Conservation (phyloP, 768 basidiomycete genomes). For the Paxillus involutus region DNA sequence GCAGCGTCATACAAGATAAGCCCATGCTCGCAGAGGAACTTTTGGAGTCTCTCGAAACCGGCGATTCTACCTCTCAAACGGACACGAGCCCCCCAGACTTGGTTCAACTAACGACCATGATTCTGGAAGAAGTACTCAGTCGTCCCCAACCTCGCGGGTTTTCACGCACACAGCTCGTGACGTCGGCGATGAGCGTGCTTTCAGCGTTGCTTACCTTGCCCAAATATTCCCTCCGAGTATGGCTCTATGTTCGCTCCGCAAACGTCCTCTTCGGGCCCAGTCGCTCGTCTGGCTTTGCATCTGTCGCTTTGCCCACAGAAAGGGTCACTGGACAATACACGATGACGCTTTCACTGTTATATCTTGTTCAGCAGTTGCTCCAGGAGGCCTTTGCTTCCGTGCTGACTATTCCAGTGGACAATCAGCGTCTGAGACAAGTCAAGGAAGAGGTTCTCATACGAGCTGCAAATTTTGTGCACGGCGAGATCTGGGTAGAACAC, state of each 20-base stretch:
- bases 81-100: constrained; percentile 65
- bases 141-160: constrained; percentile 44
- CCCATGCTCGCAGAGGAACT: constrained; percentile 61
- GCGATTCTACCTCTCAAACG: constrained; percentile 35
- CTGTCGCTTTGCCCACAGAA: constrained; percentile 68
- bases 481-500: constrained; percentile 88
- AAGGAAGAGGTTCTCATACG: constrained; percentile 85
- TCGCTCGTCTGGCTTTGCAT: constrained; percentile 52
- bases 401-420: constrained; percentile 48
- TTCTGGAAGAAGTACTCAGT: constrained; percentile 74
- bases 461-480: constrained; percentile 75
- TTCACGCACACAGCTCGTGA: constrained; percentile 64
- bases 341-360: constrained; percentile 77
- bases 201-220: constrained; percentile 74
- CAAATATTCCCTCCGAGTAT: constrained; percentile 77
- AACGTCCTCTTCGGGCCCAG: constrained; percentile 73
- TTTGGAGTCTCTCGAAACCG: constrained; percentile 60
- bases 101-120: constrained; percentile 77
- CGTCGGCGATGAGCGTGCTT: constrained; percentile 80
- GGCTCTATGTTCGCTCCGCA: constrained; percentile 85
- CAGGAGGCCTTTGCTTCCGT: constrained; percentile 65
- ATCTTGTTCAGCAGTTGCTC: constrained; percentile 74
- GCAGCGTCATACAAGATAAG: constrained; percentile 73
- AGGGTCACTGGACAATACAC: constrained; percentile 74
- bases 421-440: constrained; percentile 61